These are phyloP conservation scores for Podila clonocystis DNA, from an alignment of 192 early-diverging fungal genomes.

Conservation along the genomic window DNA sequence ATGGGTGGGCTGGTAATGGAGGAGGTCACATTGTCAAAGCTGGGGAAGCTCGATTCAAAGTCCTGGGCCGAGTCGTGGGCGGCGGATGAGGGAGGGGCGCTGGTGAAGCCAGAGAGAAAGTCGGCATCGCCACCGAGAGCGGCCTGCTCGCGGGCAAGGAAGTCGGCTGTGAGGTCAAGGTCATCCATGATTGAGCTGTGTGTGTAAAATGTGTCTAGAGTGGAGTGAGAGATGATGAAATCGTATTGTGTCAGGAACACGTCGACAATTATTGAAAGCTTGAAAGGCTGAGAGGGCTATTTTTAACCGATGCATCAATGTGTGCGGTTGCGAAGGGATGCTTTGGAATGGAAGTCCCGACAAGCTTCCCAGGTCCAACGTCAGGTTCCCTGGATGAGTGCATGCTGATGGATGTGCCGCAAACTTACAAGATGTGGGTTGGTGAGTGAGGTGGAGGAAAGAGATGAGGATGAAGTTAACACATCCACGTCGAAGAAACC, in stretches of 20 bases:
- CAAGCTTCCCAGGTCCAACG: too few relatives aligned
- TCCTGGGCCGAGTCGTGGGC: conserved; percentile 19
- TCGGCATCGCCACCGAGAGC: conserved; percentile 77
- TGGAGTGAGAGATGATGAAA: background rate
- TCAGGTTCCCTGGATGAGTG: too few relatives aligned
- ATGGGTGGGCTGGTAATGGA: conserved; percentile 17
- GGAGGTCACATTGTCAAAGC: conserved; percentile 33
- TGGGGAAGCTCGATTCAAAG: conserved; percentile 43
- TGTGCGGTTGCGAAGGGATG: too few relatives aligned
- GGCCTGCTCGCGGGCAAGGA: conserved; percentile 80
- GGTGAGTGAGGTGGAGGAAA: too few relatives aligned
- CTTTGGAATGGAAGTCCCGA: too few relatives aligned
- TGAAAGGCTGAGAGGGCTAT: too few relatives aligned
- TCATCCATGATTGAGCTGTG: conserved; percentile 38
- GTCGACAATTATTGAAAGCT: background rate
- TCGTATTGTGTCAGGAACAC: conserved; percentile 1
- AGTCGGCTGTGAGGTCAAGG: conserved; percentile 77
- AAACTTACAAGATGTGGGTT: too few relatives aligned
- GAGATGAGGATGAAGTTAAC: too few relatives aligned
- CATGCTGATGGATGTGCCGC: too few relatives aligned
- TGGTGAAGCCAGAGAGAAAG: conserved; percentile 55
- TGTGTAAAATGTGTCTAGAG: background rate
- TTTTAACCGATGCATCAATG: too few relatives aligned
- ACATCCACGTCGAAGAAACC: too few relatives aligned
- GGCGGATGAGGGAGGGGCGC: conserved; percentile 18